A percentile compares a stretch with the other conserved stretches of the same genome.
phyloP scores from a whole-genome alignment of 2,329 filamentous ascomycete genomes.

The Onygenales sp. region DNA sequence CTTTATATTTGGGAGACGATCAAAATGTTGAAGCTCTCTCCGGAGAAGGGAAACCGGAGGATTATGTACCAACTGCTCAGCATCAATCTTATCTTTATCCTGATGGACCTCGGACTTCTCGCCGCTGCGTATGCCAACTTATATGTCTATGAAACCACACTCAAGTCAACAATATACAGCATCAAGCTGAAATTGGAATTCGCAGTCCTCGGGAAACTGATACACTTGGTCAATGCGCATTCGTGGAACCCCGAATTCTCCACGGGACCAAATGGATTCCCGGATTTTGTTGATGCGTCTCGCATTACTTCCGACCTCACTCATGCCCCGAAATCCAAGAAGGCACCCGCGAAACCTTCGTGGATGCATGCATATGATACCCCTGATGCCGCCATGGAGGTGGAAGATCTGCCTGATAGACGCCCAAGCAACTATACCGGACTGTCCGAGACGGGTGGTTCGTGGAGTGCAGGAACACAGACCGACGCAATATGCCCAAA shows the following conservation, averaged over 20 bases:
- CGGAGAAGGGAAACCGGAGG: slow-evolving; percentile 31
- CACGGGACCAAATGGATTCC: slow-evolving; percentile 24
- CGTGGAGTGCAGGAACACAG: background rate
- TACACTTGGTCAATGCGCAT: slow-evolving; percentile 31
- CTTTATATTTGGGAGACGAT: slow-evolving; percentile 46
- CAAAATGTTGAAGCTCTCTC: slow-evolving; percentile 40
- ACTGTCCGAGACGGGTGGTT: background rate
- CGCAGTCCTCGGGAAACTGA: slow-evolving; percentile 37
- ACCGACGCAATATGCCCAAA: background rate
- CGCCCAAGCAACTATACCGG: background rate
- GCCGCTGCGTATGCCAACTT: slow-evolving; percentile 34
- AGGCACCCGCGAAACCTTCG: slow-evolving; percentile 7
- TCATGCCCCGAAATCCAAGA: slow-evolving; percentile 18
- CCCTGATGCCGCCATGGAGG: background rate
- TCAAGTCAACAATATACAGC: slow-evolving; percentile 40
- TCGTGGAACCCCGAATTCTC: slow-evolving; percentile 29
- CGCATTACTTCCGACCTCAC: slow-evolving; percentile 35
- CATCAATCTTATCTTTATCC: slow-evolving; percentile 41
- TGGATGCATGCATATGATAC: slow-evolving; percentile 4
- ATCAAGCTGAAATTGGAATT: slow-evolving; percentile 44
- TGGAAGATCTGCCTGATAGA: background rate
- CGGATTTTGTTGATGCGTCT: slow-evolving; percentile 37
- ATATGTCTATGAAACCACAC: slow-evolving; percentile 38
- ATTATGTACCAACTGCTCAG: slow-evolving; percentile 41
- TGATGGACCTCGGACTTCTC: slow-evolving; percentile 36